Evolutionary conservation across 228 moss, liverwort and hornwort species (phyloP), one percentile per base, ranked within the genome.

Genomic region (Sphagnum magellanicum): DNA sequence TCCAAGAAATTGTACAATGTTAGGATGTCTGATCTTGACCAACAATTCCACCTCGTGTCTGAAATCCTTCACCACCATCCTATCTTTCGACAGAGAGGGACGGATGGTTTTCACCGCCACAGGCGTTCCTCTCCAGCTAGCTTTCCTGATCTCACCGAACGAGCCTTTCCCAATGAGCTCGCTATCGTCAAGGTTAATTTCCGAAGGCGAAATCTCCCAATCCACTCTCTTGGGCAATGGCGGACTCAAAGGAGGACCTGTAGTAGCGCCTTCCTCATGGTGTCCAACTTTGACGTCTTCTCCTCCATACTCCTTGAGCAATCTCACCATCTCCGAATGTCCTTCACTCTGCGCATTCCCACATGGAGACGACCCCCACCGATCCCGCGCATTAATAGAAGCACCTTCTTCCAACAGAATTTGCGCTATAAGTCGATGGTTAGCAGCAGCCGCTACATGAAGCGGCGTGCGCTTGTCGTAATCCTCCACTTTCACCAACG

Each of bases 1-100:
- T n/a, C 95, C 92, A 46, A 95, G 76, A 72, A 95, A 95, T 71
- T 95, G 95, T 52, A 95, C 95, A 66, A 90, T 88, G 64, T 95
- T 95, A 48, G 95, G 95, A 72, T 79, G 87, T 49, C 92, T 68
- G 16, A 92, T 85, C 71, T 81, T 89, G 50, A 92, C 90, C 51
- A 95, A 90, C 60, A 95, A 74, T 50, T 89, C 85, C 14, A 95
- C 92, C 77, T 95, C 95, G 64, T 92, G 90, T 52, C 87, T 83
- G 52, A 95, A 95, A 48, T 95, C 95, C 68, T 85, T 92, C 51
- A 88, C 75, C 1, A 95, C 95, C 76, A 86, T 76, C 46, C 73
- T 78, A 79, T 95, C 95, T 16, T 90, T 83, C 13, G 84, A 85
- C 48, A 95, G 87, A 17, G 92, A 81, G 4, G 89, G 89, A 3